Conservation (phyloP, 2,329 filamentous ascomycete genomes). For the Endoconidiophora polonica region DNA sequence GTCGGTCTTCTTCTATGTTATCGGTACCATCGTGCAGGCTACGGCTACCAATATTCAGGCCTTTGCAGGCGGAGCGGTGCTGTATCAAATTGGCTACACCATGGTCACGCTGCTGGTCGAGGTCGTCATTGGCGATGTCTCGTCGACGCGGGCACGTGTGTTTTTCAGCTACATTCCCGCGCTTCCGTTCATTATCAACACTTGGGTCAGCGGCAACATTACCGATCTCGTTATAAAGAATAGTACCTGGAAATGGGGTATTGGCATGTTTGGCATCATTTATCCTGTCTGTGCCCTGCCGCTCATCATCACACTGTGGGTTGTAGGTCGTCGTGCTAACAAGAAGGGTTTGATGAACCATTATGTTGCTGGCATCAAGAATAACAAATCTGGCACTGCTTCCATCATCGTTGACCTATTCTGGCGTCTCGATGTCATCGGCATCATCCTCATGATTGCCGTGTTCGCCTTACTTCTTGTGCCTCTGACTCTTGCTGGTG, state of each 20-base stretch:
- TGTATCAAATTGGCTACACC: slow-evolving; percentile 50
- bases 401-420: slow-evolving; percentile 21
- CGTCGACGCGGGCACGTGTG: slow-evolving; percentile 43
- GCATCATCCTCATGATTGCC: slow-evolving; percentile 29
- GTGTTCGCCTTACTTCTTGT: slow-evolving; percentile 29
- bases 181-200: slow-evolving; percentile 44
- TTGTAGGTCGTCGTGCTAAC: slow-evolving; percentile 35
- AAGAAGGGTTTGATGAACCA: slow-evolving; percentile 29
- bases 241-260: slow-evolving; percentile 44
- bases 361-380: slow-evolving; percentile 20
- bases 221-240: slow-evolving; percentile 28
- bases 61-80: slow-evolving; percentile 40
- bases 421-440: slow-evolving; percentile 29
- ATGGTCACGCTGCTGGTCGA: slow-evolving; percentile 43
- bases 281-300: slow-evolving; percentile 41
- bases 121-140: slow-evolving; percentile 47
- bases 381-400: slow-evolving; percentile 18
- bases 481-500: slow-evolving; percentile 30
- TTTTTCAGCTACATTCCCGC: slow-evolving; percentile 49
- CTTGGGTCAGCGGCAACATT: slow-evolving; percentile 46
- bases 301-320: slow-evolving; percentile 33
- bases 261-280: slow-evolving; percentile 49
- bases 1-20: slow-evolving; percentile 43
- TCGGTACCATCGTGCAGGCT: slow-evolving; percentile 41
- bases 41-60: slow-evolving; percentile 28